These are phyloP conservation scores for Fusarium pilosicola DNA, from an alignment of 2,329 filamentous ascomycete species.

Conservation along the genomic window DNA sequence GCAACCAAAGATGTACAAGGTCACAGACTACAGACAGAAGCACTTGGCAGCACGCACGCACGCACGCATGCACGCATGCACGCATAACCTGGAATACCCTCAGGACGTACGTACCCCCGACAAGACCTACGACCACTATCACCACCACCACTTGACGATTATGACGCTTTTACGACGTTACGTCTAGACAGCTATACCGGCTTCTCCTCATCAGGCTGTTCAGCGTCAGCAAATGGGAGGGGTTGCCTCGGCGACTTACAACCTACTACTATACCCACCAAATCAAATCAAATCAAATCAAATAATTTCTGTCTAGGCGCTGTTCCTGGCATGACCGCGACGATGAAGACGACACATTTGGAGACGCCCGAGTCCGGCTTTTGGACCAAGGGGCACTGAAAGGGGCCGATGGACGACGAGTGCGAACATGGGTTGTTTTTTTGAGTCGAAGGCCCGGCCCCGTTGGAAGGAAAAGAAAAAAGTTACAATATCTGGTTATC, in stretches of 20 bases:
- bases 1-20: constrained; percentile 51
- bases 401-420: constrained; percentile 32
- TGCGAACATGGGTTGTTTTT: constrained; percentile 17
- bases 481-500: constrained; percentile 38
- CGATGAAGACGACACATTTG: constrained; percentile 43
- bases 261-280: constrained; percentile 53
- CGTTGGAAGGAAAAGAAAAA: constrained; percentile 44
- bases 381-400: constrained; percentile 26
- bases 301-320: constrained; percentile 53
- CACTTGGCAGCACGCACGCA: constrained; percentile 37
- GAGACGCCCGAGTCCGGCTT: constrained; percentile 31
- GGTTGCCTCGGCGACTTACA: constrained; percentile 51
- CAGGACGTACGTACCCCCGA: constrained; percentile 47
- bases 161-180: constrained; percentile 59
- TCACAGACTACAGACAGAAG: constrained; percentile 45
- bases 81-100: constrained; percentile 45
- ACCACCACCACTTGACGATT: constrained; percentile 56
- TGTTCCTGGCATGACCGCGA: constrained; percentile 48
- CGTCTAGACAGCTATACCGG: constrained; percentile 57
- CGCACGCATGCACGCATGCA: constrained; percentile 25
- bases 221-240: constrained; percentile 44
- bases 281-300: constrained; percentile 21
- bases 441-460: constrained; percentile 23
- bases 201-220: constrained; percentile 47
- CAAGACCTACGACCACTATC: constrained; percentile 51